phyloP scores from a whole-genome alignment of 2,329 filamentous ascomycete species.

The Neurospora crassa region DNA sequence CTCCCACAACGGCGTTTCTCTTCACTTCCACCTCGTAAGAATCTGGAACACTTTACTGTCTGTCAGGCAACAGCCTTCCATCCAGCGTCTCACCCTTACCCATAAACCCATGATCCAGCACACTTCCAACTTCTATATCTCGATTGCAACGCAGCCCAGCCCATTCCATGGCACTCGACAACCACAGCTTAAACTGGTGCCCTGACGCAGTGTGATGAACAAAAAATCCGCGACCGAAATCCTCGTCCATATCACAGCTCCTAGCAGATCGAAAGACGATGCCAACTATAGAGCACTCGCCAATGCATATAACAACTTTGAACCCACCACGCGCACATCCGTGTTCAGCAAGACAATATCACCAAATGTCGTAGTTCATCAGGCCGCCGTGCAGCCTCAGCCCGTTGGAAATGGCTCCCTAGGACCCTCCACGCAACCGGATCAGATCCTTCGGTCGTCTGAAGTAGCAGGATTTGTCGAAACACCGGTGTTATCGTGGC shows the following conservation, averaged over 20 bases:
- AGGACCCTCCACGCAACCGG: background rate
- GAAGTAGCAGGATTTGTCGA: slow-evolving; percentile 6
- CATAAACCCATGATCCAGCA: background rate
- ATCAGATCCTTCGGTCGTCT: background rate
- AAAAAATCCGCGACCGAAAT: slow-evolving; percentile 35
- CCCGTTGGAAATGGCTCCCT: background rate
- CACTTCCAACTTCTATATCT: background rate
- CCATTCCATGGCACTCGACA: background rate
- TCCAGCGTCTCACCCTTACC: background rate
- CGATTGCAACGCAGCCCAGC: background rate
- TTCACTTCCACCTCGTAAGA: background rate
- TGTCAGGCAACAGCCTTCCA: background rate
- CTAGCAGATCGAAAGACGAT: slow-evolving; percentile 39
- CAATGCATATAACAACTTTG: slow-evolving; percentile 40
- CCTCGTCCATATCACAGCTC: slow-evolving; percentile 45
- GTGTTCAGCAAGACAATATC: background rate
- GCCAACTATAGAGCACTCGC: slow-evolving; percentile 38
- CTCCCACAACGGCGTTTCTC: background rate
- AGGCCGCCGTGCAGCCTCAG: background rate
- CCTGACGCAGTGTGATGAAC: slow-evolving; percentile 10
- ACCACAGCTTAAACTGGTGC: background rate
- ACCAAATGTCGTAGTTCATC: background rate
- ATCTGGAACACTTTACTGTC: background rate
- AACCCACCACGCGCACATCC: slow-evolving; percentile 19
- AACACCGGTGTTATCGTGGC: slow-evolving; percentile 22